phyloP scores from a whole-genome alignment of 2,329 filamentous ascomycete genomes.

The Ciborinia camelliae region DNA sequence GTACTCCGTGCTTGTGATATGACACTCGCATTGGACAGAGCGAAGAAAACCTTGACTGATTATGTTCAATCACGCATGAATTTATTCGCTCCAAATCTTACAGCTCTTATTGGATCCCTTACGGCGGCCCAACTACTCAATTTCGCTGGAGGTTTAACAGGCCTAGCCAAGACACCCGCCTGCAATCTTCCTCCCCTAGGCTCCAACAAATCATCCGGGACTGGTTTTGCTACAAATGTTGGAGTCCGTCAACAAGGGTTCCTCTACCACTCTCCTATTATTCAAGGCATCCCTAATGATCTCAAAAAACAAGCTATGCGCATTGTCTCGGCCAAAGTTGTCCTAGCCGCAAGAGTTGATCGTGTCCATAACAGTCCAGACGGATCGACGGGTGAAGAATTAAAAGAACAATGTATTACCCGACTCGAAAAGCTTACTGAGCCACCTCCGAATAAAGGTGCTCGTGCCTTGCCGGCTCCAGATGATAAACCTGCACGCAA shows the following conservation, averaged over 20 bases:
- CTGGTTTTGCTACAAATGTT: constrained; percentile 88
- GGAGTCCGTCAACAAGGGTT: constrained; percentile 89
- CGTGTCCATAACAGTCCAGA: constrained; percentile 77
- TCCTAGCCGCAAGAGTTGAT: constrained; percentile 89
- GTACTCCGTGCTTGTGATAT: constrained; percentile 81
- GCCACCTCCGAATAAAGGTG: constrained; percentile 83
- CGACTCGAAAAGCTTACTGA: constrained; percentile 91
- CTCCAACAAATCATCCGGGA: constrained; percentile 75
- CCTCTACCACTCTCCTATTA: constrained; percentile 86
- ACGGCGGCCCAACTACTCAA: constrained; percentile 97
- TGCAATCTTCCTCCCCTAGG: constrained; percentile 91
- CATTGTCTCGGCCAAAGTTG: constrained; percentile 88
- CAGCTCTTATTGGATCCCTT: constrained; percentile 82
- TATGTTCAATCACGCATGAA: constrained; percentile 98
- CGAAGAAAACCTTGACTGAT: constrained; percentile 81
- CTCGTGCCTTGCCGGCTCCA: constrained; percentile 81
- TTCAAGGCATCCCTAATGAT: constrained; percentile 78
- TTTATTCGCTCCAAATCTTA: constrained; percentile 90
- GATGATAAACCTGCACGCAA: constrained; percentile 95
- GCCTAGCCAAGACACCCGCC: constrained; percentile 85
- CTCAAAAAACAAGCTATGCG: constrained; percentile 92
- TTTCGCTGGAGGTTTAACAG: constrained; percentile 81
- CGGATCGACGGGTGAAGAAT: constrained; percentile 76
- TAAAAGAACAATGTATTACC: constrained; percentile 78
- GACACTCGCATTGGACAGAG: constrained; percentile 80